Base-by-base conservation (phyloP, 129 eudicot species). In the Chrysanthemum seticuspe region DNA sequence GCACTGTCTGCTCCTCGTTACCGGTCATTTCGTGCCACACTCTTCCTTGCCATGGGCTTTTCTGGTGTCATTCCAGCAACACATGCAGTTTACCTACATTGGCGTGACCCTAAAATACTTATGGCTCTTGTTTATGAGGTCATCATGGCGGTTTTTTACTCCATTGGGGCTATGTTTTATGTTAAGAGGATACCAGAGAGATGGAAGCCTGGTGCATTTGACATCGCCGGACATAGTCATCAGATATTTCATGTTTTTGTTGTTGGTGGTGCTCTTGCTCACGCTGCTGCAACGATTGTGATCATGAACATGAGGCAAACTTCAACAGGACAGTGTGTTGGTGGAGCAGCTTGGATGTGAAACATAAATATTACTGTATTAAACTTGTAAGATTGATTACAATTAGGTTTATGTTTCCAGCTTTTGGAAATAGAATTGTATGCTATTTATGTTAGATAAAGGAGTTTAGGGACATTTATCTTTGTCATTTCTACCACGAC, bases 161-260 rank as follows among this genome's bases (percentile, higher is more conserved):
- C 85, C 0, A 11, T 72, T 40, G 98, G 98, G 34, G 97, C 86
- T 0, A 80, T 68, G 65, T 89, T 93, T 68, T 93, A 93, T 7
- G 88, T 93, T 10, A 87, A 73, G 49, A 82, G 98, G 71, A 71
- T 89, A 18, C 98, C 98, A 0, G 98, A 93, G 82, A 76, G 87
- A 74, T 89, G 96, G 95, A 89, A 74, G 78, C 98, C 98, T 3
- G 96, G 98, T 45, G 82, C 83, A 9, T 93, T 93, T 76, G 97
- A 93, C 80, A 78, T 93, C 23, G 92, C 92, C 6, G 98, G 98
- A 8, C 98, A 93, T 19, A 93, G 98, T 73, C 98, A 93, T 77
- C 98, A 93, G 83, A 89, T 93, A 10, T 93, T 93, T 70, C 98
- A 93, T 71, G 88, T 84, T 21, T 87, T 89, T 65, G 98, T 93